A percentile compares a stretch with the other conserved stretches of the same genome.
Conservation (phyloP, 83 land plant genomes). For the Picea engelmannii region DNA sequence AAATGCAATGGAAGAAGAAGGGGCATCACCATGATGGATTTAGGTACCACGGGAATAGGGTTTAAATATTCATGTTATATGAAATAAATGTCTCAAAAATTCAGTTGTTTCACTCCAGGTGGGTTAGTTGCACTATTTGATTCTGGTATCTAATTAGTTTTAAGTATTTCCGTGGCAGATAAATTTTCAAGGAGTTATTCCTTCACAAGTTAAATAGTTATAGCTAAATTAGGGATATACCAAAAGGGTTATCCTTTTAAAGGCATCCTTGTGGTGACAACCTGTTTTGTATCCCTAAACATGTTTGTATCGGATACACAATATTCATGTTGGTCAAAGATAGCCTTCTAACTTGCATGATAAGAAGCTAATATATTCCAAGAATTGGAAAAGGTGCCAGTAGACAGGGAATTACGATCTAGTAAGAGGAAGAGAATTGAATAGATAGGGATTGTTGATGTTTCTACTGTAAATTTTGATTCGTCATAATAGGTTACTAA, state of each 20-base stretch:
- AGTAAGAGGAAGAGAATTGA: slow-evolving; percentile 9
- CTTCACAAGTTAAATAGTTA: background rate
- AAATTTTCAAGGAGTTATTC: background rate
- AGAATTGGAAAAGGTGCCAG: background rate
- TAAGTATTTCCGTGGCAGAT: background rate
- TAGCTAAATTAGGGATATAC: background rate
- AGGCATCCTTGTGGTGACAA: background rate
- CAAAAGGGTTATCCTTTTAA: background rate
- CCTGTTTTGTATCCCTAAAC: background rate
- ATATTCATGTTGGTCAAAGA: background rate
- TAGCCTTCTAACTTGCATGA: background rate
- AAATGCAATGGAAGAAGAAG: no score
- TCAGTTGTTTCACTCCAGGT: no score
- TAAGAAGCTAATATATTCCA: background rate
- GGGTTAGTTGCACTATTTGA: background rate
- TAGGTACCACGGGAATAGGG: no score
- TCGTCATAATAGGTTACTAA: background rate
- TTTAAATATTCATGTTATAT: no score
- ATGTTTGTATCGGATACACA: background rate
- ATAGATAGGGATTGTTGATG: background rate
- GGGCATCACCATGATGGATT: no score
- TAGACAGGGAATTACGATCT: slow-evolving; percentile 6
- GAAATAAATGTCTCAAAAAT: no score
- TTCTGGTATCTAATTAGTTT: background rate
- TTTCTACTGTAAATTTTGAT: background rate